phyloP scores from a whole-genome alignment of 2,329 filamentous ascomycete species.

The Aspergillus fischeri region DNA sequence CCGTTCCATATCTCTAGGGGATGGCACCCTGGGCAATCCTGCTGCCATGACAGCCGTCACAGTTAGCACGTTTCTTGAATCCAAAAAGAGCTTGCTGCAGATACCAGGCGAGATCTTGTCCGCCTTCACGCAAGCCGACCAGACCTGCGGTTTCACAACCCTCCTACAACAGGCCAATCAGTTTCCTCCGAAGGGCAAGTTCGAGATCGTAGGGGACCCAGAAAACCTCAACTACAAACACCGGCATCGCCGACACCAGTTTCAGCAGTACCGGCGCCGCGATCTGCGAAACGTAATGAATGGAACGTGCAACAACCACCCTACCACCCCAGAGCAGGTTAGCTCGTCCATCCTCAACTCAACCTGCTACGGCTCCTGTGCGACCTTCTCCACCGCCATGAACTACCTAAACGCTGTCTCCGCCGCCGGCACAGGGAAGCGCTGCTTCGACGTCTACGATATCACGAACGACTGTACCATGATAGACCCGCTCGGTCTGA shows the following conservation, averaged over 20 bases:
- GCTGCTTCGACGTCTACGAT: conserved; percentile 34
- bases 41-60: conserved; percentile 32
- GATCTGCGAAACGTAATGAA: conserved; percentile 11
- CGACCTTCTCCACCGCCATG: conserved; percentile 31
- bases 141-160: conserved; percentile 28
- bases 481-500: conserved; percentile 17
- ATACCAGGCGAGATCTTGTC: conserved; percentile 25
- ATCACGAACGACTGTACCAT: conserved; percentile 30
- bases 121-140: conserved; percentile 28
- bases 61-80: conserved; percentile 25
- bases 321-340: conserved; percentile 23
- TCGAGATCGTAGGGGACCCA: conserved; percentile 30
- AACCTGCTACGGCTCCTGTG: conserved; percentile 33
- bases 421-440: conserved; percentile 6
- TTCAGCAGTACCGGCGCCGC: conserved; percentile 7
- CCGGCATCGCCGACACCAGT: neutral
- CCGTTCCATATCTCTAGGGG: conserved; percentile 33
- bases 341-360: conserved; percentile 29
- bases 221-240: conserved; percentile 27
- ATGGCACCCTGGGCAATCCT: conserved; percentile 34
- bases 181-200: conserved; percentile 28
- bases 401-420: conserved; percentile 25
- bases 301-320: conserved; percentile 21
- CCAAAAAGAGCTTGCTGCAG: conserved; percentile 20
- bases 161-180: conserved; percentile 23